Evolutionary conservation across 345 rosid genomes (phyloP).

Genomic region (Bruguiera sexangula): DNA sequence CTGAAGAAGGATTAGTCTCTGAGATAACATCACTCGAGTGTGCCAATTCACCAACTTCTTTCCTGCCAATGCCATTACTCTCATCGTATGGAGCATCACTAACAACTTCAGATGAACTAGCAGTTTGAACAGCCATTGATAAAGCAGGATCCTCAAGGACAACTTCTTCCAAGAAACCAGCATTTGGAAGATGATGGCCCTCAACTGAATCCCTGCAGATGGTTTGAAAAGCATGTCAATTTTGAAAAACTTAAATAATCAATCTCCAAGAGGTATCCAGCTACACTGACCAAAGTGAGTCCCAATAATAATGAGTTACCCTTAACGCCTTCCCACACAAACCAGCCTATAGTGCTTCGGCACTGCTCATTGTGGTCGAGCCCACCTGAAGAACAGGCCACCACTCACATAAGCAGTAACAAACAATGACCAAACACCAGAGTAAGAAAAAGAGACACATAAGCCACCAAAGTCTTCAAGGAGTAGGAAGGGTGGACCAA

Average conservation of each 20-base stretch:
- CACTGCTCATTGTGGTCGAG: conserved; percentile 71
- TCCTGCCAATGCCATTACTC: conserved; percentile 20
- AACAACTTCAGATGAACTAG: conserved; percentile 42
- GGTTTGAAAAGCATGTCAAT: conserved; percentile 27
- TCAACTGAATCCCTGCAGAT: conserved; percentile 74
- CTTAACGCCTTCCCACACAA: conserved; percentile 92
- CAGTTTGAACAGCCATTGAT: conserved; percentile 31
- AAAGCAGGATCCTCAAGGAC: conserved; percentile 77
- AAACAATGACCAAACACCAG: not conserved
- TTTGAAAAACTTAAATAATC: conserved; percentile 5
- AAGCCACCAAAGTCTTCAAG: no score
- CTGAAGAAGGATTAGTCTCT: conserved; percentile 22
- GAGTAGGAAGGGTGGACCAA: not conserved
- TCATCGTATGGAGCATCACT: conserved; percentile 31
- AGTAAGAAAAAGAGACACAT: no score
- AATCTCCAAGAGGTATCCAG: conserved; percentile 12
- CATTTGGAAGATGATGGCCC: conserved; percentile 74
- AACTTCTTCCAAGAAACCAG: conserved; percentile 73
- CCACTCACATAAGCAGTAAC: not conserved
- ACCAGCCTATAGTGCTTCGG: conserved; percentile 77
- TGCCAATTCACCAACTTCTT: conserved; percentile 34
- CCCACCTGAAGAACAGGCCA: conserved; percentile 59
- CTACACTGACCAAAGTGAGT: conserved; percentile 63
- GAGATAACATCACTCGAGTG: conserved; percentile 13
- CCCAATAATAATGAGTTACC: conserved; percentile 75